Evolutionary conservation across 805 yeast species (phyloP), one percentile per base, ranked within the genome.

Genomic region (Ogataea corticis): DNA sequence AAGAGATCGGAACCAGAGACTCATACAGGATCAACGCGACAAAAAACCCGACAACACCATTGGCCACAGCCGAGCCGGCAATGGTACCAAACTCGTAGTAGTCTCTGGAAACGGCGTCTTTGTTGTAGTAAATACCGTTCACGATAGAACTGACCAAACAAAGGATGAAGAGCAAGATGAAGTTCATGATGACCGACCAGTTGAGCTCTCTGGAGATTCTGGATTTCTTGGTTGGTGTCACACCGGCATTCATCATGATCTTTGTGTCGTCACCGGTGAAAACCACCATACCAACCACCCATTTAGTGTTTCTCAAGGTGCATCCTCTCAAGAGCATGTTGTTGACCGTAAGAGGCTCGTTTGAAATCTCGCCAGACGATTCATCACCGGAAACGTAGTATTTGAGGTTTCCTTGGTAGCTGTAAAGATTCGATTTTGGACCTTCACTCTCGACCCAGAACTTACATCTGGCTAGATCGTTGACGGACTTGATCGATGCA

Each of bases 371-470:
- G 25, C 62, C 63, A 3, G 46, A 27, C 15, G 60, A 59, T 27
- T 65, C 63, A 40, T 76, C 77, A 39, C 68, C 69, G 42, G 58
- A 58, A 17, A 59, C 66, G 43, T 59, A 59, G 44, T 75, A 79
- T 52, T 75, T 77, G 50, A 84, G 57, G 54, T 82, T 83, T 52
- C 94, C 95, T 61, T 85, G 87, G 57, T 85, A 87, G 33, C 82
- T 75, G 63, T 87, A 87, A 52, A 87, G 69, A 59, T 85, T 85
- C 1, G 90, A 77, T 63, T 86, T 89, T 13, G 95, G 95, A 7
- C 90, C 92, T 67, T 87, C 94, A 69, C 86, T 78, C 54, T 86
- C 88, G n/a, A 86, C 67, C 77, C 84, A 78, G 54, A 85, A 85
- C 51, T 72, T 73, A 42, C 79, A 67, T 56, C 72, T 70, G 6